Evolutionary conservation across 164 flowering plant genomes (phyloP).

Genomic region (Euptelea pleiosperma): DNA sequence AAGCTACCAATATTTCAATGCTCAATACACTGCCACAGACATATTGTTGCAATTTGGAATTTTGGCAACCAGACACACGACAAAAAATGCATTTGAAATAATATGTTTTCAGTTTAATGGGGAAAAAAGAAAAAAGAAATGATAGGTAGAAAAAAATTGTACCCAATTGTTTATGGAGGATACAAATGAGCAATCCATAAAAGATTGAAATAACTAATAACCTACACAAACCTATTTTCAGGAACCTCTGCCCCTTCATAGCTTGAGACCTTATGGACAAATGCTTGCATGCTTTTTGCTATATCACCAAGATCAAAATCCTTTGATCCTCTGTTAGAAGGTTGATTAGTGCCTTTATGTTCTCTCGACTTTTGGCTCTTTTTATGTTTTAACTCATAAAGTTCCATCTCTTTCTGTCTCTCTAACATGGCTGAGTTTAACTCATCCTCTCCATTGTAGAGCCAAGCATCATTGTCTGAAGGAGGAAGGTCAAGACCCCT

Average conservation of each 20-base stretch:
- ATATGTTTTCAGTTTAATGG: too few species aligned
- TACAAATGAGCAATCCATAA: background rate
- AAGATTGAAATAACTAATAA: background rate
- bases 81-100: too few species aligned
- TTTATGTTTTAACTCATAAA: slow-evolving; percentile 46
- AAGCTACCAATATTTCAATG: too few species aligned
- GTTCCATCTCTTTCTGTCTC: slow-evolving; percentile 86
- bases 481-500: slow-evolving; percentile 59
- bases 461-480: slow-evolving; percentile 94
- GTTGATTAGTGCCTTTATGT: slow-evolving; percentile 29
- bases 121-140: too few species aligned
- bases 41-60: too few species aligned
- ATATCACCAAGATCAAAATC: slow-evolving; percentile 61
- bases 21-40: too few species aligned
- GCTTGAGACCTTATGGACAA: slow-evolving; percentile 73
- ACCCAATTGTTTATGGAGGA: background rate
- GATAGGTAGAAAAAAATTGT: too few species aligned
- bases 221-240: slow-evolving; percentile 43
- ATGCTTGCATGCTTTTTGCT: slow-evolving; percentile 69
- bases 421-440: slow-evolving; percentile 67
- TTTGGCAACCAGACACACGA: too few species aligned
- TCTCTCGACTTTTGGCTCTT: slow-evolving; percentile 52
- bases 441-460: slow-evolving; percentile 86
- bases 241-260: slow-evolving; percentile 90
- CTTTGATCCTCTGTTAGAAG: slow-evolving; percentile 31